Conservation (phyloP, 306 rosid genomes). For the Cucumis sativus region DNA sequence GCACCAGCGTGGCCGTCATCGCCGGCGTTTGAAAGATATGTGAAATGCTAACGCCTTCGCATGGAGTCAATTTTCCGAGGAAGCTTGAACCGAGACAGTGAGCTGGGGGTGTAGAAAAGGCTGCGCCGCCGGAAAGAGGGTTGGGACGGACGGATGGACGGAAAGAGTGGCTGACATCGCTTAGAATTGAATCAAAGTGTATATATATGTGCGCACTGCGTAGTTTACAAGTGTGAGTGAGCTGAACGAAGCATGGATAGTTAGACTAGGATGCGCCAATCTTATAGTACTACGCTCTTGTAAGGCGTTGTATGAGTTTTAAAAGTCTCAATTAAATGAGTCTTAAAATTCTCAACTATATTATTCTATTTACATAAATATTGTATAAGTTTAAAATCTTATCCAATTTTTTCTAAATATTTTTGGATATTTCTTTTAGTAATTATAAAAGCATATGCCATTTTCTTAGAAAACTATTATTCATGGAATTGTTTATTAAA, state of each 20-base stretch:
- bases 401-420: no score
- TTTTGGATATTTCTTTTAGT: no score
- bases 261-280: neutral
- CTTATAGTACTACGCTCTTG: neutral
- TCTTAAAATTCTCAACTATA: neutral
- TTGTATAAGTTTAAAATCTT: no score
- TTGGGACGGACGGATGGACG: slow-evolving; percentile 50
- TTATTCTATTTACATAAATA: no score
- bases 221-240: neutral
- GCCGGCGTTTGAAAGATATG: slow-evolving; percentile 17
- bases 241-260: neutral
- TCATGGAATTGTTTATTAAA: no score
- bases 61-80: slow-evolving; percentile 14
- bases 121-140: slow-evolving; percentile 49
- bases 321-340: no score
- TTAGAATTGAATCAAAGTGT: neutral
- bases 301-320: neutral
- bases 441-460: no score
- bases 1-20: slow-evolving; percentile 32
- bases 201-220: neutral
- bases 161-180: slow-evolving; percentile 61
- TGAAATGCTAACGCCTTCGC: slow-evolving; percentile 20
- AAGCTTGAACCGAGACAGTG: slow-evolving; percentile 14
- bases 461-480: no score
- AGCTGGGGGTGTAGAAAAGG: slow-evolving; percentile 28